A percentile compares a stretch with the other conserved stretches of the same genome.
These are phyloP conservation scores for Cutaneotrichosporon cyanovorans DNA, from an alignment of 1,284 basidiomycete species.

Conservation along the genomic window DNA sequence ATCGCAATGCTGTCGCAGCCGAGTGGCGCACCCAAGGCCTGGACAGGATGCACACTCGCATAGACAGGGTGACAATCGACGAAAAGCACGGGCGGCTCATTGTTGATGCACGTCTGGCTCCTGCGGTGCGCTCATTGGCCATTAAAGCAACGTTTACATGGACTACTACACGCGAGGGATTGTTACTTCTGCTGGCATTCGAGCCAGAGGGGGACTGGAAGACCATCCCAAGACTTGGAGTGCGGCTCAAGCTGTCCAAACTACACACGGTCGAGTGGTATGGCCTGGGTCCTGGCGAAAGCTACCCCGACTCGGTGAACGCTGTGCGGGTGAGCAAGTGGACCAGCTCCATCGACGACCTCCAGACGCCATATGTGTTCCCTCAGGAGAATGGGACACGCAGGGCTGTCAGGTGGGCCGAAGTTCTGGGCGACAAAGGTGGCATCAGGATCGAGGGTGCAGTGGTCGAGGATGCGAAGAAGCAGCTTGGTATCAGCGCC, in stretches of 20 bases:
- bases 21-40: conserved; percentile 12
- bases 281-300: conserved; percentile 18
- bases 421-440: neutral
- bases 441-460: neutral
- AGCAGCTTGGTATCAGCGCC: too few relatives aligned
- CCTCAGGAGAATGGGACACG: conserved; percentile 22
- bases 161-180: neutral
- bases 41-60: conserved; percentile 13
- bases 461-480: neutral
- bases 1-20: neutral
- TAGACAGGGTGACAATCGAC: conserved; percentile 6
- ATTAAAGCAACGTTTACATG: conserved; percentile 12
- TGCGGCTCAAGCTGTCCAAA: conserved; percentile 13
- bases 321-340: conserved; percentile 9
- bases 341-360: conserved; percentile 10
- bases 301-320: conserved; percentile 14
- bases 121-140: conserved; percentile 6
- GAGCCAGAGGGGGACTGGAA: conserved; percentile 13
- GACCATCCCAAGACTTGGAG: conserved; percentile 15
- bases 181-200: conserved; percentile 3
- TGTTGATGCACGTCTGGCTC: conserved; percentile 9
- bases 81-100: conserved; percentile 2
- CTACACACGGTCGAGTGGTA: conserved; percentile 11
- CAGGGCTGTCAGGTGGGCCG: conserved; percentile 13
- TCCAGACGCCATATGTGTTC: conserved; percentile 19